Evolutionary conservation across 306 rosid genomes (phyloP).

Genomic region (Prosopis cineraria): DNA sequence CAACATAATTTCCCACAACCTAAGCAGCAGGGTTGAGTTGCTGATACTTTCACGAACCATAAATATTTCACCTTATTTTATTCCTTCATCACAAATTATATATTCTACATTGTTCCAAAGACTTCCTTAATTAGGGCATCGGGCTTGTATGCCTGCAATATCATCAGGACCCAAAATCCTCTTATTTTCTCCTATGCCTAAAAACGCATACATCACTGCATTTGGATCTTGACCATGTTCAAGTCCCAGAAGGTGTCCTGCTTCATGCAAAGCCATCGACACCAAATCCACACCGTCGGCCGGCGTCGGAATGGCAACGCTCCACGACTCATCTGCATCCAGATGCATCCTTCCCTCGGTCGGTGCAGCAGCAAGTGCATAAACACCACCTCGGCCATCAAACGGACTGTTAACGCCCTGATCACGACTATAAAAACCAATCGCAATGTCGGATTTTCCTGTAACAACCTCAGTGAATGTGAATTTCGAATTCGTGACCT

Average conservation of each 20-base stretch:
- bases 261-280: constrained; percentile 32
- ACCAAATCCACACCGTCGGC: neutral
- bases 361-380: neutral
- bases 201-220: constrained; percentile 9
- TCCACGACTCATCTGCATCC: constrained; percentile 26
- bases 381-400: neutral
- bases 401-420: neutral
- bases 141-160: neutral
- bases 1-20: no score
- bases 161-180: neutral
- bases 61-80: no score
- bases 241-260: constrained; percentile 40
- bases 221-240: neutral
- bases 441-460: neutral
- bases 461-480: neutral
- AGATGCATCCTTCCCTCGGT: neutral
- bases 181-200: neutral
- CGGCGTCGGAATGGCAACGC: neutral
- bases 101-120: no score
- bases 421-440: neutral
- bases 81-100: no score
- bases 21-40: no score
- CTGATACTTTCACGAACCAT: no score
- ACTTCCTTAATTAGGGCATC: neutral
- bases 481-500: neutral